These are phyloP conservation scores for Coemansia sp. DNA, from an alignment of 192 early-diverging fungal genomes.

Conservation along the genomic window DNA sequence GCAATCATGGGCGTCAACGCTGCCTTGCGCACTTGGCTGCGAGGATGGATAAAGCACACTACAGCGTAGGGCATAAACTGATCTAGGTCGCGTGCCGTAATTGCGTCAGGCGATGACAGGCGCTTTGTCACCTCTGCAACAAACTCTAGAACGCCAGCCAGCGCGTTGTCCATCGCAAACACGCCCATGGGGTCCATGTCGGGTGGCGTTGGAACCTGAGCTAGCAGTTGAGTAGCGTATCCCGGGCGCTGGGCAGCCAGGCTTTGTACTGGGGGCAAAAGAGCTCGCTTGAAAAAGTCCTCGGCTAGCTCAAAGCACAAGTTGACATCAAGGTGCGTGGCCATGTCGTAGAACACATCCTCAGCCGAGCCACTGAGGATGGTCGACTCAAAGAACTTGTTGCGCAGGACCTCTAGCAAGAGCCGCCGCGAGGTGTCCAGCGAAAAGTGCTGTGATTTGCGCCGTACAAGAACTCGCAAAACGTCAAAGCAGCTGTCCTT, in stretches of 20 bases:
- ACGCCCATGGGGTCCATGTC: conserved; percentile 52
- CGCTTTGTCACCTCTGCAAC: conserved; percentile 37
- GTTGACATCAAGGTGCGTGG: conserved; percentile 38
- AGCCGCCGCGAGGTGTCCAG: conserved; percentile 38
- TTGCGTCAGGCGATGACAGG: conserved; percentile 27
- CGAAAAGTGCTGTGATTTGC: conserved; percentile 51
- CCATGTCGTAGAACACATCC: conserved; percentile 55
- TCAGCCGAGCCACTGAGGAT: conserved; percentile 56
- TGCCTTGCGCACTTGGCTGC: conserved; percentile 56
- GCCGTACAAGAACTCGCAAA: conserved; percentile 51
- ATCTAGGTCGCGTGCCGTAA: conserved; percentile 33
- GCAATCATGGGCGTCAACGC: conserved; percentile 44
- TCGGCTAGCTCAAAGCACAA: conserved; percentile 50
- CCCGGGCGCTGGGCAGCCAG: conserved; percentile 24
- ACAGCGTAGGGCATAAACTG: conserved; percentile 46
- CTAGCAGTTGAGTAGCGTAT: conserved; percentile 22
- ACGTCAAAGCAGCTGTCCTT: conserved; percentile 59
- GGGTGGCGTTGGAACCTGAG: conserved; percentile 15
- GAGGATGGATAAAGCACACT: conserved; percentile 44
- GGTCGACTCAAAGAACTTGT: conserved; percentile 51
- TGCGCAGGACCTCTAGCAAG: conserved; percentile 50
- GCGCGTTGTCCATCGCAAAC: conserved; percentile 52
- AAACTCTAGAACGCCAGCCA: conserved; percentile 56
- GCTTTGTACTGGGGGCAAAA: conserved; percentile 25
- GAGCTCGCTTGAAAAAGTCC: conserved; percentile 53